These are phyloP conservation scores for Aspergillus sp. DNA, from an alignment of 2,329 filamentous ascomycete genomes.

Conservation along the genomic window DNA sequence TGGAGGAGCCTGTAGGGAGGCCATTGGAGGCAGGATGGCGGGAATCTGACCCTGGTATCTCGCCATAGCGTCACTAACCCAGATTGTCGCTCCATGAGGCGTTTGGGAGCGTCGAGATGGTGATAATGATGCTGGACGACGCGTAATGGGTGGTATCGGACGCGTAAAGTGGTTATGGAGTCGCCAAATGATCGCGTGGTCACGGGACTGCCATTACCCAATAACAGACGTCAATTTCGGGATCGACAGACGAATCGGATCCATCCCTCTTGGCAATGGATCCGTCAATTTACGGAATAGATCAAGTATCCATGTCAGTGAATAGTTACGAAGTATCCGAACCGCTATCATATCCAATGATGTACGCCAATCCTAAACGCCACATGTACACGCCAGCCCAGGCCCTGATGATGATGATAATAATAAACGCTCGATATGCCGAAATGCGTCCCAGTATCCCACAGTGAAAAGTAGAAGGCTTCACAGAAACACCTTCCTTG, in stretches of 20 bases:
- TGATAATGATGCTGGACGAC: slow-evolving; percentile 22
- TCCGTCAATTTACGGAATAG: too few relatives aligned
- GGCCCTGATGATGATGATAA: background rate
- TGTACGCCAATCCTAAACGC: slow-evolving; percentile 1
- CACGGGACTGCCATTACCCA: slow-evolving; percentile 28
- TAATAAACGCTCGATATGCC: slow-evolving; percentile 5
- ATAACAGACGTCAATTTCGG: slow-evolving; percentile 10
- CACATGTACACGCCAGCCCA: background rate
- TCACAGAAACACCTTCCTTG: slow-evolving; percentile 68
- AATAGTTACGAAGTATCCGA: too few relatives aligned
- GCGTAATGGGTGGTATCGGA: slow-evolving; percentile 22
- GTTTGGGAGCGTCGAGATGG: slow-evolving; percentile 6
- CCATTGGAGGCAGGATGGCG: background rate
- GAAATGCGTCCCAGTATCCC: slow-evolving; percentile 9
- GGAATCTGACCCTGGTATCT: background rate
- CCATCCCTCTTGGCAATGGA: background rate
- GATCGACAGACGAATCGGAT: background rate
- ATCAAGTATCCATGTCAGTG: too few relatives aligned
- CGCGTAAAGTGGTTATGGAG: slow-evolving; percentile 32
- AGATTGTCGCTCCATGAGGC: background rate
- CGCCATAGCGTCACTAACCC: background rate
- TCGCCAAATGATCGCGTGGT: slow-evolving; percentile 39
- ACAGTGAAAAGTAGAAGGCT: background rate
- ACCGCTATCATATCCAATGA: background rate
- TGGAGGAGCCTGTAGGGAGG: background rate